Conservation (phyloP, 1,139 yeast species). For the Yamadazyma jaroonii region DNA sequence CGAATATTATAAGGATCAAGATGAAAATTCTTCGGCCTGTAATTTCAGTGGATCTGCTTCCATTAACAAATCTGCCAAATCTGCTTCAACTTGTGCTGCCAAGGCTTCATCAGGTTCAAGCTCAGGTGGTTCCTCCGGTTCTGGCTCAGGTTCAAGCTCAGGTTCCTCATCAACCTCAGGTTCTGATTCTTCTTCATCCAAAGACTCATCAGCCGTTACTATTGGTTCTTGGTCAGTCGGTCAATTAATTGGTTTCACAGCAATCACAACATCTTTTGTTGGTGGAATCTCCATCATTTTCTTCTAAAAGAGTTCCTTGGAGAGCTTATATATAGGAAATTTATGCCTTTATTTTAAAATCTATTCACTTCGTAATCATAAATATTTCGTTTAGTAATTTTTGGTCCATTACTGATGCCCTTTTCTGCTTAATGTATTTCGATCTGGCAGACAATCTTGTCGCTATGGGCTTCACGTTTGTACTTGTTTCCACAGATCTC, state of each 20-base stretch:
- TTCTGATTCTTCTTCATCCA: slow-evolving; percentile 15
- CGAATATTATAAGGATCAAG: slow-evolving; percentile 53
- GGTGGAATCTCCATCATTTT: slow-evolving; percentile 39
- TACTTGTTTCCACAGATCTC: slow-evolving; percentile 26
- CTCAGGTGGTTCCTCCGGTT: slow-evolving; percentile 34
- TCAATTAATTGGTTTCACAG: slow-evolving; percentile 30
- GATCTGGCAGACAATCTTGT: slow-evolving; percentile 79
- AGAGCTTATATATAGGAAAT: not conserved
- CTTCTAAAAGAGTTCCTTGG: slow-evolving; percentile 9
- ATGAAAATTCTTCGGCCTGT: slow-evolving; percentile 51
- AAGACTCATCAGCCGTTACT: slow-evolving; percentile 16
- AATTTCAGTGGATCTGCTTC: slow-evolving; percentile 66
- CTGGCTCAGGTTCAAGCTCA: slow-evolving; percentile 30
- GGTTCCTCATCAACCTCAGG: slow-evolving; percentile 17
- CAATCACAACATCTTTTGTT: slow-evolving; percentile 32
- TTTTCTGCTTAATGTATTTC: slow-evolving; percentile 81
- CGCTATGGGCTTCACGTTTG: slow-evolving; percentile 33
- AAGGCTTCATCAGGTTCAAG: slow-evolving; percentile 37
- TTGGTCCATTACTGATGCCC: slow-evolving; percentile 87
- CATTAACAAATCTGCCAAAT: slow-evolving; percentile 36
- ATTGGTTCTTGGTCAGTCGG: slow-evolving; percentile 26
- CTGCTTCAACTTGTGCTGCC: slow-evolving; percentile 56
- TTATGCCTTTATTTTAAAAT: not conserved
- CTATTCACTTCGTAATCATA: slow-evolving; percentile 60
- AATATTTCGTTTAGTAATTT: slow-evolving; percentile 88